Evolutionary conservation across 345 rosid species (phyloP), one percentile per base, ranked within the genome.

Genomic region (Moricandia arvensis): DNA sequence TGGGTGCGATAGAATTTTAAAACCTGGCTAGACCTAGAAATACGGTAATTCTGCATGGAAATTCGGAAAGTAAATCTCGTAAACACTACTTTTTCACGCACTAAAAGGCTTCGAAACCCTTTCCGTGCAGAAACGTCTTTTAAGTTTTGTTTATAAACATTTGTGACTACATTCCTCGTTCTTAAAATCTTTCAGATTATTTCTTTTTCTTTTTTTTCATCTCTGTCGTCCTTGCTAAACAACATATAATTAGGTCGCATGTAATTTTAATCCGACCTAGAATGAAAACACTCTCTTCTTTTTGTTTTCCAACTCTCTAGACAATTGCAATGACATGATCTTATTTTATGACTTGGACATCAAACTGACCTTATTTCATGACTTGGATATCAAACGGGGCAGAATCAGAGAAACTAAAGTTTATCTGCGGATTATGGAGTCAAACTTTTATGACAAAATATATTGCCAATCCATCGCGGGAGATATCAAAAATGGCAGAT

Each of bases 21-120:
- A 10, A 34, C 8, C 66, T 13, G 47, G 29, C 29, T 10, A 0
- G 15, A 34, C 7, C 45, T 9, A 61, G 27, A 61, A 34, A 8
- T 11, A 34, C 26, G 8, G 4, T 61, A 34, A 34, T 17, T 34
- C 47, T 0, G 66, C 27, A 33, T 1, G 66, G 8, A 17, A 62
- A 62, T 9, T 7, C 5, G 27, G 9, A 62, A 17, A 62, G 47
- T 9, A 17, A 62, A 62, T 62, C 66, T 35, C 17, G 66, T 62
- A 35, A 62, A 10, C 24, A 18, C 66, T 17, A 62, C 66, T 35
- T 62, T 62, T 15, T 61, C 41, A 61, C 41, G 45, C 66, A 61
- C 26, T 60, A 60, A 31, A 33, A 61, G 13, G 43, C 17, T 33
- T 33, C 45, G 29, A 61, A 37, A 16, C 45, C 45, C 27, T 61